Evolutionary conservation across 2,329 filamentous ascomycete genomes (phyloP).

Genomic region (Epichloe gansuensis): DNA sequence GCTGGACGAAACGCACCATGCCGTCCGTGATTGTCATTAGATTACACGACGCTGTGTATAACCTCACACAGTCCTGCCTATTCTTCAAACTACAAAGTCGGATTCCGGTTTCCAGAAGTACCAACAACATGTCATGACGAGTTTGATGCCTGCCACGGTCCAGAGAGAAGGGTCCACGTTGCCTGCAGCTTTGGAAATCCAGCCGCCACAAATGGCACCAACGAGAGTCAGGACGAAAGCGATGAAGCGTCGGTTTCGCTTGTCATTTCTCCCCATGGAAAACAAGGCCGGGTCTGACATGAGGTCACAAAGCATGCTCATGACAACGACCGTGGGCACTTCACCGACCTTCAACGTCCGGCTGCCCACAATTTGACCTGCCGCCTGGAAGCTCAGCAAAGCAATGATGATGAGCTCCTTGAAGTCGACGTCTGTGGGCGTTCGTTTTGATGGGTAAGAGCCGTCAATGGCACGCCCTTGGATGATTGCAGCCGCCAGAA

Average conservation of each 20-base stretch:
- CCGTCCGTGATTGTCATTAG: no score
- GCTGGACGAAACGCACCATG: no score
- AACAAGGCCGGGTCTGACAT: slow-evolving; percentile 36
- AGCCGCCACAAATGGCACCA: slow-evolving; percentile 35
- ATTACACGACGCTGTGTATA: no score
- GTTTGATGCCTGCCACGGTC: slow-evolving; percentile 32
- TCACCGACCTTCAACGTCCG: slow-evolving; percentile 38
- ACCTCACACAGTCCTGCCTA: no score
- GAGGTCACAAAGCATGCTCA: slow-evolving; percentile 40
- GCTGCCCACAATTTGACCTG: slow-evolving; percentile 38
- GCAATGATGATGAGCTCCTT: slow-evolving; percentile 28
- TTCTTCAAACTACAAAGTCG: slow-evolving; percentile 2
- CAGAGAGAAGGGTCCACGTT: slow-evolving; percentile 31
- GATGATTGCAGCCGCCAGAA: slow-evolving; percentile 38
- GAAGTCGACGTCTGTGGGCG: slow-evolving; percentile 10
- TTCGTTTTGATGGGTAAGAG: slow-evolving; percentile 7
- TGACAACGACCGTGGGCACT: slow-evolving; percentile 41
- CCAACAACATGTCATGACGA: slow-evolving; percentile 25
- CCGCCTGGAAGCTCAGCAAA: slow-evolving; percentile 39
- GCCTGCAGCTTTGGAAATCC: slow-evolving; percentile 29
- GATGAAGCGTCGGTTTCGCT: slow-evolving; percentile 34
- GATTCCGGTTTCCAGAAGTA: slow-evolving; percentile 16
- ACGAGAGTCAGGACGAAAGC: slow-evolving; percentile 32
- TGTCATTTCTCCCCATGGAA: slow-evolving; percentile 29
- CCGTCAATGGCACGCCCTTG: slow-evolving; percentile 24